Evolutionary conservation across 768 basidiomycete species (phyloP).

Genomic region (Leccinum imitatum): DNA sequence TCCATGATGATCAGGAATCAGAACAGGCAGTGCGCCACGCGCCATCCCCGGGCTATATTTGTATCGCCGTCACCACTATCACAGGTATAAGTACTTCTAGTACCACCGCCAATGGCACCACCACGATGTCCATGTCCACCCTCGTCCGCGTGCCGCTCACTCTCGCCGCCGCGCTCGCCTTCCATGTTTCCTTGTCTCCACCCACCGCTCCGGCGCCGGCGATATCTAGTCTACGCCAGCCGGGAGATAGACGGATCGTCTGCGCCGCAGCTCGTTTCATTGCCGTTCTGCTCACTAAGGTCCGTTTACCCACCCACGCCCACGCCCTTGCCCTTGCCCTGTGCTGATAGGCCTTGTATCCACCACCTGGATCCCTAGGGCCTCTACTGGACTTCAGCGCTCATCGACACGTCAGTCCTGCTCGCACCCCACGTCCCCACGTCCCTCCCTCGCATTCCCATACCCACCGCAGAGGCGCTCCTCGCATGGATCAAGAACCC

Average conservation of each 20-base stretch:
- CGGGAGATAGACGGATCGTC: constrained; percentile 28
- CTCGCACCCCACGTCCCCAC: constrained; percentile 10
- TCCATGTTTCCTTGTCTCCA: constrained; percentile 47
- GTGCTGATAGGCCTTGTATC: neutral
- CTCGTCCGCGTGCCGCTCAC: constrained; percentile 45
- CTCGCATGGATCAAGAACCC: constrained; percentile 3
- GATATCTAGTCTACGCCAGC: neutral
- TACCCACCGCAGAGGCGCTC: neutral
- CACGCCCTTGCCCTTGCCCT: no score
- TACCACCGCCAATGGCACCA: neutral
- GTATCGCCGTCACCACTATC: neutral
- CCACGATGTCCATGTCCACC: constrained; percentile 10
- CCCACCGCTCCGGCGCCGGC: constrained; percentile 16
- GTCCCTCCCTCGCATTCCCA: neutral
- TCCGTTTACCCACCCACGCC: neutral
- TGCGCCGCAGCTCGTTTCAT: constrained; percentile 10
- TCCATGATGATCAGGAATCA: no score
- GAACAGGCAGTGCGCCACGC: neutral
- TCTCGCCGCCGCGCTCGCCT: constrained; percentile 41
- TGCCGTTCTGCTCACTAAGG: constrained; percentile 15
- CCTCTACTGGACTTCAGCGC: constrained; percentile 16
- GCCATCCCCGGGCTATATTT: neutral
- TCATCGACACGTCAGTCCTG: constrained; percentile 10
- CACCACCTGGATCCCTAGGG: constrained; percentile 6
- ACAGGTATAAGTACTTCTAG: neutral